Evolutionary conservation across 208 protist species (phyloP), one percentile per base, ranked within the genome.

Genomic region (Crithidia acanthocephali): DNA sequence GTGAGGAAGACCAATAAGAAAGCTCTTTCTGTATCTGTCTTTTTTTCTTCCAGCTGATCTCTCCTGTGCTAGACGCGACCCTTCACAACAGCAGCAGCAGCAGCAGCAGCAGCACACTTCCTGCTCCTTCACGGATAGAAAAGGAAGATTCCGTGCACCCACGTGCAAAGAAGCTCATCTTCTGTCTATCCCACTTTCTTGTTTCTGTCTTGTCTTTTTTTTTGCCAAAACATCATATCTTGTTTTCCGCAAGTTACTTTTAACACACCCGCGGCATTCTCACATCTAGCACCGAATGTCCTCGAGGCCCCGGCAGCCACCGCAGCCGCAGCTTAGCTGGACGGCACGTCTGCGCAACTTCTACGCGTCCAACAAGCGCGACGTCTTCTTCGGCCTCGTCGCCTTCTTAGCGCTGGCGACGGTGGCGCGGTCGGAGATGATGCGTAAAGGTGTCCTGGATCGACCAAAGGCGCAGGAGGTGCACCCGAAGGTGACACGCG

Each of bases 311-410:
- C 44, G 44, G 9, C 53, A 40, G 10, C 27, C 59, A 67, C 44
- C 40, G 28, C 61, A 53, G 47, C 61, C 30, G 61, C 37, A 7
- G 61, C 53, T 66, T 11, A 63, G 67, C 53, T 88, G 79, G 56
- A 73, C 13, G 23, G 59, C 72, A 35, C 68, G 73, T 6, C 58
- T 76, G 16, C 33, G 60, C 32, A 66, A 73, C 67, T 79, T 82
- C 32, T 79, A 68, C 56, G 35, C 53, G 20, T 70, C 72, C n/a
- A 77, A 87, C 45, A 81, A 76, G 52, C 80, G 81, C 9, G 84
- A 92, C 47, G 10, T 87, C 23, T 92, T 88, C 52, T 92, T 92
- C 66, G 78, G 76, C 15, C 62, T 74, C 37, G 81, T 92, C 7
- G 87, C 87, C 23, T 33, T 85, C 47, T 60, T 87, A 22, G 84